Conservation (phyloP, 306 rosid genomes). For the Trifolium dubium region DNA sequence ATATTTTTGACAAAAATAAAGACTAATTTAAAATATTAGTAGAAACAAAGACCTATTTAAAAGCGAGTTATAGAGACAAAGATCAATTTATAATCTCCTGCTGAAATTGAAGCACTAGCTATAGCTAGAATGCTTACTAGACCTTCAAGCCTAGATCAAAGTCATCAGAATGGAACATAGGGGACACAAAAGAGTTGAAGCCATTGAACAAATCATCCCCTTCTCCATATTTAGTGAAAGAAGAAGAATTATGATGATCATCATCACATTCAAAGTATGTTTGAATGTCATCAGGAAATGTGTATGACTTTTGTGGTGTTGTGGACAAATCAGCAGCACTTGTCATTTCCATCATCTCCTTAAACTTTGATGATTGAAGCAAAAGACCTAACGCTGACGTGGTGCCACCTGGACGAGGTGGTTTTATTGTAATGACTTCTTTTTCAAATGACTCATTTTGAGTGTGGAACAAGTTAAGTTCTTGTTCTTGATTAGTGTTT, state of each 20-base stretch:
- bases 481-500: slow-evolving; percentile 29
- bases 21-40: no score
- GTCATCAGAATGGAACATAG: slow-evolving; percentile 60
- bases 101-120: no score
- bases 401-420: slow-evolving; percentile 36
- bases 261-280: slow-evolving; percentile 71
- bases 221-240: slow-evolving; percentile 43
- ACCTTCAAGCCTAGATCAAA: slow-evolving; percentile 42
- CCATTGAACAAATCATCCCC: slow-evolving; percentile 67
- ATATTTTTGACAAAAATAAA: no score
- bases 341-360: slow-evolving; percentile 78
- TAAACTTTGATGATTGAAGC: slow-evolving; percentile 75
- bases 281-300: slow-evolving; percentile 79
- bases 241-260: slow-evolving; percentile 36
- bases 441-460: slow-evolving; percentile 10
- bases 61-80: no score
- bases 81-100: no score
- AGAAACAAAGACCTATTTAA: no score
- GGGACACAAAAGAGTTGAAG: slow-evolving; percentile 53
- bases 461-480: neutral
- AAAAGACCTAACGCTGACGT: slow-evolving; percentile 77
- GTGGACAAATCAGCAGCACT: slow-evolving; percentile 37
- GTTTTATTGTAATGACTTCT: neutral
- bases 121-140: neutral
- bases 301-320: slow-evolving; percentile 34